These are phyloP conservation scores for Pythium coloratum DNA, from an alignment of 352 stramenopile species.

Conservation along the genomic window DNA sequence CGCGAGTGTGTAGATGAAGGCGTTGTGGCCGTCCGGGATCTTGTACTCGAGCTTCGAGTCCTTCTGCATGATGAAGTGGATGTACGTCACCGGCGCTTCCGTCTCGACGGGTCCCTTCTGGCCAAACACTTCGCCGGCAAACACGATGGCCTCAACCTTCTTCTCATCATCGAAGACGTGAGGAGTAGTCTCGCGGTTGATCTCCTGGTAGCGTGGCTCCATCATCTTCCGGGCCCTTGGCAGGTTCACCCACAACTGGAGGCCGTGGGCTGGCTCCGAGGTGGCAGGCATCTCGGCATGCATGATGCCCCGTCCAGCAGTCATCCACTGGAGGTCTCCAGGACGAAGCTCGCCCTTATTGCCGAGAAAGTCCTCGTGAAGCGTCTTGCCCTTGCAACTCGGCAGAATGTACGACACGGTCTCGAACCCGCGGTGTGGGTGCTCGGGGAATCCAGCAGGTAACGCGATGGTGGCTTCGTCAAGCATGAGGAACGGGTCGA, in stretches of 20 bases:
- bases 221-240: conserved; percentile 34
- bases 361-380: conserved; percentile 74
- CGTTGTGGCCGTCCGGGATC: conserved; percentile 33
- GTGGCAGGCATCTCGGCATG: conserved; percentile 37
- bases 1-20: conserved; percentile 30
- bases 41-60: conserved; percentile 27
- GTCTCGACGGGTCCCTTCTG: conserved; percentile 31
- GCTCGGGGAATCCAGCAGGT: conserved; percentile 73
- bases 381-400: conserved; percentile 55
- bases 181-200: conserved; percentile 28
- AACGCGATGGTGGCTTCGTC: conserved; percentile 32
- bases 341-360: conserved; percentile 35
- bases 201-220: conserved; percentile 40
- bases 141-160: conserved; percentile 34
- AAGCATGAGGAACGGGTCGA: conserved; percentile 35
- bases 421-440: conserved; percentile 90
- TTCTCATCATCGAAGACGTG: conserved; percentile 29
- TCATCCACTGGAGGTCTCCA: conserved; percentile 50
- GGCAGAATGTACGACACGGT: conserved; percentile 85
- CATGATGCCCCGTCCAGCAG: conserved; percentile 31
- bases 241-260: conserved; percentile 47
- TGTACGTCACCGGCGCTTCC: conserved; percentile 32
- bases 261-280: conserved; percentile 23
- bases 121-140: conserved; percentile 40
- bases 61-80: conserved; percentile 38